A percentile compares a stretch with the other conserved stretches of the same genome.
These are phyloP conservation scores for Firmiana major DNA, from an alignment of 345 rosid genomes.

Conservation along the genomic window DNA sequence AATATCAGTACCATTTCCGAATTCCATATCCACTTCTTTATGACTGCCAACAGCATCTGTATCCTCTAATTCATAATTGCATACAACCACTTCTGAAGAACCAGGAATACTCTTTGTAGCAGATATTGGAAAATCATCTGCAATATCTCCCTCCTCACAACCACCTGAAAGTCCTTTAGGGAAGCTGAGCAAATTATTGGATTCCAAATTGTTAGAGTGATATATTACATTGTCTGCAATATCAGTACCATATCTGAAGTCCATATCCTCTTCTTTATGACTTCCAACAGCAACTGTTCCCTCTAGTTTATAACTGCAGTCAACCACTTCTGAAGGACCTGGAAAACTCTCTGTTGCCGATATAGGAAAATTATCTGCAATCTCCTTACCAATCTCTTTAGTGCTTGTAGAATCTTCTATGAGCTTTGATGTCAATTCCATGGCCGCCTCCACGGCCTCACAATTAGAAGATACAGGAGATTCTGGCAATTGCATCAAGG, in stretches of 20 bases:
- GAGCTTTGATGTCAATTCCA: conserved; percentile 9
- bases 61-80: conserved; percentile 11
- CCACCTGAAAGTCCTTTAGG: conserved; percentile 17
- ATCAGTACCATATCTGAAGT: conserved; percentile 7
- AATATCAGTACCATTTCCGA: neutral
- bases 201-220: conserved; percentile 5
- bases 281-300: conserved; percentile 8
- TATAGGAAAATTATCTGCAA: neutral
- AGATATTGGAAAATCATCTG: neutral
- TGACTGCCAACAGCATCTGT: conserved; percentile 7
- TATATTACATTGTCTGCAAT: conserved; percentile 4
- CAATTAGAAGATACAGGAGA: conserved; percentile 32
- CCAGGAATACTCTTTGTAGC: neutral
- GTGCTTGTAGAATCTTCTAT: conserved; percentile 1
- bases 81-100: no score
- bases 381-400: neutral
- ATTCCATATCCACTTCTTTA: conserved; percentile 8
- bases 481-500: conserved; percentile 30
- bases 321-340: conserved; percentile 11
- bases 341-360: neutral
- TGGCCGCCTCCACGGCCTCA: conserved; percentile 20
- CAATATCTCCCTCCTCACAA: neutral
- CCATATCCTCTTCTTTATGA: conserved; percentile 9
- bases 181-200: conserved; percentile 1
- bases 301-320: conserved; percentile 5